These are phyloP conservation scores for Xerophyta viscosa DNA, from an alignment of 106 monocot species.

Conservation along the genomic window DNA sequence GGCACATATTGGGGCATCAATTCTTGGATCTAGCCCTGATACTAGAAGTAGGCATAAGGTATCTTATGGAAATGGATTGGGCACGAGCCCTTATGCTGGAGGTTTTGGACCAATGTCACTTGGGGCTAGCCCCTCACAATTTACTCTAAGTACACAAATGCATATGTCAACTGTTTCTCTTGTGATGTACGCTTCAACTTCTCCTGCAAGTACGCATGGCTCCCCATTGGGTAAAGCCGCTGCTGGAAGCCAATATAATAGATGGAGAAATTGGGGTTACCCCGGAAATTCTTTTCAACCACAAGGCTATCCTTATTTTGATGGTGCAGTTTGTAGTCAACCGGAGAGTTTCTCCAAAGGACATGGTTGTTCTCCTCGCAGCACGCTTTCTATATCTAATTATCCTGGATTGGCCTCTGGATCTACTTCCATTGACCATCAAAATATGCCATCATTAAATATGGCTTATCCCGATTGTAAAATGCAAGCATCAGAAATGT, in stretches of 20 bases:
- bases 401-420: conserved; percentile 44
- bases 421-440: conserved; percentile 10
- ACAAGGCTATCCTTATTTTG: conserved; percentile 46
- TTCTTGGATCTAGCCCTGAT: conserved; percentile 76
- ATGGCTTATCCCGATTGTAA: conserved; percentile 3
- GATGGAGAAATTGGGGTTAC: conserved; percentile 42
- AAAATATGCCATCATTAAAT: conserved; percentile 10
- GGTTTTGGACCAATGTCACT: conserved; percentile 74
- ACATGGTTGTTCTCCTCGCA: conserved; percentile 37
- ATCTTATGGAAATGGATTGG: conserved; percentile 56
- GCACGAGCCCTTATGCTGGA: conserved; percentile 54
- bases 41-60: conserved; percentile 44
- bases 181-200: conserved; percentile 67
- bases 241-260: conserved; percentile 53
- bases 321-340: conserved; percentile 26
- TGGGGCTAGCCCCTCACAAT: conserved; percentile 95
- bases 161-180: conserved; percentile 51
- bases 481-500: conserved; percentile 20
- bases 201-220: conserved; percentile 66
- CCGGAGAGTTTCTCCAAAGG: conserved; percentile 34
- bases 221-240: conserved; percentile 67
- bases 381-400: conserved; percentile 27
- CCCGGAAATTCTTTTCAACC: conserved; percentile 30
- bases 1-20: conserved; percentile 52
- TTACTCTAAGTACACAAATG: conserved; percentile 73